Evolutionary conservation across 441 rosid genomes (phyloP).

Genomic region (Adansonia madagascariensis): DNA sequence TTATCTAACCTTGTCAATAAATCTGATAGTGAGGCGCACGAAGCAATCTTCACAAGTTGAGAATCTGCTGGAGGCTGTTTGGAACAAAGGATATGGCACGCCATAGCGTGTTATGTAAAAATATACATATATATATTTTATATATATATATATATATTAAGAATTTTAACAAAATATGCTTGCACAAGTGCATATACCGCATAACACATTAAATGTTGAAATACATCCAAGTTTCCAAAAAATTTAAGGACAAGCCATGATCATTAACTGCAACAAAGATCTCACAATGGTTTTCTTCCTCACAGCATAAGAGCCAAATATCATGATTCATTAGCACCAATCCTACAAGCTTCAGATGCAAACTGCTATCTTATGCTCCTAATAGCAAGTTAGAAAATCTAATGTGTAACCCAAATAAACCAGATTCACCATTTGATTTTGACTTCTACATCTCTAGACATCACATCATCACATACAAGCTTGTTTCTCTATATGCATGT

Average conservation of each 20-base stretch:
- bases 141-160: neutral
- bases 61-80: conserved; percentile 64
- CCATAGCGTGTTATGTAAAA: neutral
- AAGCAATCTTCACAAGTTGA: conserved; percentile 80
- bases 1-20: conserved; percentile 66
- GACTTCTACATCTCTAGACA: neutral
- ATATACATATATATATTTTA: neutral
- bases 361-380: conserved; percentile 2
- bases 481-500: neutral
- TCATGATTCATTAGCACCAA: conserved; percentile 6
- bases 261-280: neutral
- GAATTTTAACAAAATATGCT: neutral
- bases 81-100: conserved; percentile 32
- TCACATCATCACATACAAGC: neutral
- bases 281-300: neutral
- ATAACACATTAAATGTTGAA: neutral
- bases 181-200: neutral
- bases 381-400: conserved; percentile 4
- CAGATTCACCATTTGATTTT: neutral
- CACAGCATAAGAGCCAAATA: conserved; percentile 3
- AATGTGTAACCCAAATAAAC: neutral
- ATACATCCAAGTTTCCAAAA: conserved; percentile 5
- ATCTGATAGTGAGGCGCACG: conserved; percentile 68
- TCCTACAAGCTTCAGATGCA: neutral
- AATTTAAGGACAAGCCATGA: neutral